Evolutionary conservation across 2,329 filamentous ascomycete genomes (phyloP).

Genomic region (Pseudomassariella vexata): DNA sequence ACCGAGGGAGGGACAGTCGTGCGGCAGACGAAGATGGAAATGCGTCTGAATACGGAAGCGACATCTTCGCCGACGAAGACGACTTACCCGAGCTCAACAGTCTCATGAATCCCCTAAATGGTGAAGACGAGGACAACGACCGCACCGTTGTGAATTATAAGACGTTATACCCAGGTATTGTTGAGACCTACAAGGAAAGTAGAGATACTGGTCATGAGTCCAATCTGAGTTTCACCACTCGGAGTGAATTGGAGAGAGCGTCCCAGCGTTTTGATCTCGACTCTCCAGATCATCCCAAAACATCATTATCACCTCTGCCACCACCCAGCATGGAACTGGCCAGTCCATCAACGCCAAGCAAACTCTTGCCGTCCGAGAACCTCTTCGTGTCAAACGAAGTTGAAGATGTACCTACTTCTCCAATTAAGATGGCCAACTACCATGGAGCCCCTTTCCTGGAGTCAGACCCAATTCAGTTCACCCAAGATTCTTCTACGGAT

Average conservation of each 20-base stretch:
- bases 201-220: slow-evolving; percentile 20
- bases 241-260: slow-evolving; percentile 21
- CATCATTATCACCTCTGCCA: neutral
- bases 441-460: no score
- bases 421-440: no score
- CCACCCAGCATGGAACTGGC: no score
- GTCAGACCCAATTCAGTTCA: neutral
- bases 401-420: no score
- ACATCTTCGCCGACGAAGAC: slow-evolving; percentile 12
- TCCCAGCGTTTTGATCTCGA: slow-evolving; percentile 17
- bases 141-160: slow-evolving; percentile 13
- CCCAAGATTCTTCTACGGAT: neutral
- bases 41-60: slow-evolving; percentile 6
- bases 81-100: slow-evolving; percentile 18
- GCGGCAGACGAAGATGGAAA: neutral
- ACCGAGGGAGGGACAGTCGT: no score
- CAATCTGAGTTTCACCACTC: slow-evolving; percentile 24
- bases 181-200: slow-evolving; percentile 20
- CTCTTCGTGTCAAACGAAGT: no score
- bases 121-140: no score
- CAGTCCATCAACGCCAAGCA: no score
- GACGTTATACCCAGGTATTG: slow-evolving; percentile 21
- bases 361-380: neutral
- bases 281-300: neutral
- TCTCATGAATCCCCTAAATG: slow-evolving; percentile 3